A percentile compares a stretch with the other conserved stretches of the same genome.
These are phyloP conservation scores for Colletotrichum graminicola DNA, from an alignment of 2,329 filamentous ascomycete genomes.

Conservation along the genomic window DNA sequence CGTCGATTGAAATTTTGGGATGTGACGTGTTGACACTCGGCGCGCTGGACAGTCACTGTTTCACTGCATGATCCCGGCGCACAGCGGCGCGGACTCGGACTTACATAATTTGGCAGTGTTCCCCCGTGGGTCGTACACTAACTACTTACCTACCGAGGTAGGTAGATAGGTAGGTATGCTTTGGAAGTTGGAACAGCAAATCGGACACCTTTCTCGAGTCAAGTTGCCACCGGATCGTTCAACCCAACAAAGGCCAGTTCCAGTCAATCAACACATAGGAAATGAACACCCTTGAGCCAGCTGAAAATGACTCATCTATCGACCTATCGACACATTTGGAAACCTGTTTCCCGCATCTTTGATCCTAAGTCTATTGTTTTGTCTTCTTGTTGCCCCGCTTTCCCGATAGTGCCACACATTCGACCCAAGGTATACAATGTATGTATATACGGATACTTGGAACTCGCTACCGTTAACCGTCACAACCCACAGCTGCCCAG, in stretches of 20 bases:
- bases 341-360: background rate
- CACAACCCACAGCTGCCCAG: background rate
- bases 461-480: constrained; percentile 1
- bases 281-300: background rate
- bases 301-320: background rate
- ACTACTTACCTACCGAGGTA: too few relatives aligned
- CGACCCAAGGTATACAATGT: too few relatives aligned
- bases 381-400: background rate
- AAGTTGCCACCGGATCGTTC: background rate
- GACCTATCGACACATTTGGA: background rate
- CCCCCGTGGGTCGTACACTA: background rate
- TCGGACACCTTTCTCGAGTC: constrained; percentile 10
- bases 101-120: constrained; percentile 27
- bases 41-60: background rate
- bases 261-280: background rate
- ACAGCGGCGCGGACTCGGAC: constrained; percentile 20
- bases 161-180: background rate
- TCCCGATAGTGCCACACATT: background rate
- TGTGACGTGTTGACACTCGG: constrained; percentile 38
- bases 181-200: background rate
- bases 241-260: background rate
- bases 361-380: background rate
- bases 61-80: background rate
- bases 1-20: constrained; percentile 29
- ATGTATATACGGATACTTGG: background rate